phyloP scores from a whole-genome alignment of 2,329 filamentous ascomycete genomes.

The Trematosphaeria pertusa region DNA sequence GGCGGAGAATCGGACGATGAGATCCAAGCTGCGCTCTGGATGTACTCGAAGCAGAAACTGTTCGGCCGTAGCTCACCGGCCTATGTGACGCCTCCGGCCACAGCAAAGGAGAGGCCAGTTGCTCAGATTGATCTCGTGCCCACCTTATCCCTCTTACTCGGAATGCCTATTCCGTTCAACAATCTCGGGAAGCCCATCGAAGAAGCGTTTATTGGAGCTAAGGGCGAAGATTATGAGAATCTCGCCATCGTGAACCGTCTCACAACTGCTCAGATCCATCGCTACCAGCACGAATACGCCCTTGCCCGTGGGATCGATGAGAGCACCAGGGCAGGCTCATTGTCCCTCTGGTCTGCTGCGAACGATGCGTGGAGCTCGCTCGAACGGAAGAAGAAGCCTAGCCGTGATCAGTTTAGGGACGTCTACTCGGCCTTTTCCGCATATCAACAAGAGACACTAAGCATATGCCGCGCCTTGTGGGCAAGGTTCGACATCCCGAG shows the following conservation, averaged over 20 bases:
- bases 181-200: slow-evolving; percentile 93
- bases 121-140: slow-evolving; percentile 94
- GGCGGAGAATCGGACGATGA: slow-evolving; percentile 98
- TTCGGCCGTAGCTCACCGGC: slow-evolving; percentile 79
- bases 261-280: slow-evolving; percentile 82
- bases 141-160: slow-evolving; percentile 84
- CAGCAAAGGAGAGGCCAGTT: slow-evolving; percentile 77
- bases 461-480: slow-evolving; percentile 84
- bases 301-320: slow-evolving; percentile 72
- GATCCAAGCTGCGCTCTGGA: slow-evolving; percentile 93
- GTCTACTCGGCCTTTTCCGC: slow-evolving; percentile 66
- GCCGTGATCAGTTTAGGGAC: slow-evolving; percentile 47
- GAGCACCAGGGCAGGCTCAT: slow-evolving; percentile 62
- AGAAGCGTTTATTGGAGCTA: slow-evolving; percentile 81
- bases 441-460: slow-evolving; percentile 81
- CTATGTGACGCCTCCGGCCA: slow-evolving; percentile 65
- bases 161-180: slow-evolving; percentile 94
- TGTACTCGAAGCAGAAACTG: slow-evolving; percentile 88
- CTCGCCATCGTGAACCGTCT: slow-evolving; percentile 79
- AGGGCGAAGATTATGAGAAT: slow-evolving; percentile 75
- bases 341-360: slow-evolving; percentile 66
- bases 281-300: slow-evolving; percentile 87
- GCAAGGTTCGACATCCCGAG: slow-evolving; percentile 86
- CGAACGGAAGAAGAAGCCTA: slow-evolving; percentile 50
- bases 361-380: slow-evolving; percentile 60